Base-by-base conservation (phyloP, 2,329 filamentous ascomycete genomes). In the Aspergillus niger region DNA sequence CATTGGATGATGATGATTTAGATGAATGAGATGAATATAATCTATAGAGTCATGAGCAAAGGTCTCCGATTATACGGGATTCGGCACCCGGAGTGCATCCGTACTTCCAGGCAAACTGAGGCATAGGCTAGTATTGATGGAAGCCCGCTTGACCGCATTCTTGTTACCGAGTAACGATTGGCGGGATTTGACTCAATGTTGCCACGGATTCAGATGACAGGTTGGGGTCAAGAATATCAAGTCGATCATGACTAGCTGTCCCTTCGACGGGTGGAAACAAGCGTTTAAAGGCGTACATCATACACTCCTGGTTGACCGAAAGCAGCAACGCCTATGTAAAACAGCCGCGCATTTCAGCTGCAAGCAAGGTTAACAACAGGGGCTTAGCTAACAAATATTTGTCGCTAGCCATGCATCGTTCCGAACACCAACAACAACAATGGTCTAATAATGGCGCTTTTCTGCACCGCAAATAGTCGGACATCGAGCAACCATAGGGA, bases 371-470 rank as follows among this genome's bases (percentile, higher is more conserved):
- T 30, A 28, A 41, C 22, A 39, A 44, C 11, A 44, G 30, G 57
- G 51, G 13, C 20, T 54, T 30, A n/a, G 22, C 22, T 38, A 22
- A n/a, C 43, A 55, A 32, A 20, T 28, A 44, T 10, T 53, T 44
- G 57, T 57, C 36, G 49, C 53, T 57, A 52, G 48, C 28, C 32
- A 56, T 44, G 43, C 53, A 51, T 41, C 50, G 32, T 47, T n/a
- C 36, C 24, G 38, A 56, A 41, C 53, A 41, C 48, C 32, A 32
- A 22, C 41, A 55, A 43, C 30, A 56, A 56, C 53, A 54, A 49
- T 24, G 48, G 39, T 36, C 22, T 53, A 56, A 32, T 39, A 24
- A 36, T 44, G 56, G 26, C 51, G 36, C 11, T 30, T 30, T 41
- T 41, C 26, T 36, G 54, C 49, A 17, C 17, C 28, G 41, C 53